A percentile compares a stretch with the other conserved stretches of the same genome.
phyloP scores from a whole-genome alignment of 1,284 basidiomycete species.

The Microbotryum lychnidis-dioicae region DNA sequence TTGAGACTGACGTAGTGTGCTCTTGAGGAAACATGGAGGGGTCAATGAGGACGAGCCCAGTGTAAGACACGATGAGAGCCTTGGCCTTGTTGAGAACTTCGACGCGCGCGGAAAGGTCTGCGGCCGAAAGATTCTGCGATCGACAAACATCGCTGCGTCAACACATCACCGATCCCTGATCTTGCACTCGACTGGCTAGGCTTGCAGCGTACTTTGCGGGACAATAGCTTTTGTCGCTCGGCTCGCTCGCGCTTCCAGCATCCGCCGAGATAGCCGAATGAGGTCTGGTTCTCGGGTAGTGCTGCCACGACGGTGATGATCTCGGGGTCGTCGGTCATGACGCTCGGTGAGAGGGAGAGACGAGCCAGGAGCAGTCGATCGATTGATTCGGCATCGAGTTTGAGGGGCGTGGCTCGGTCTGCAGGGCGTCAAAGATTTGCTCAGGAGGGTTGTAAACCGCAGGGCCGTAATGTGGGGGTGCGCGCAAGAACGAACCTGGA shows the following conservation, averaged over 20 bases:
- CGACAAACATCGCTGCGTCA: slow-evolving; percentile 14
- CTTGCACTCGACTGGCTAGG: no score
- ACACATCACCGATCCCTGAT: no score
- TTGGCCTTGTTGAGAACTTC: slow-evolving; percentile 61
- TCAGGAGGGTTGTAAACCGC: slow-evolving; percentile 32
- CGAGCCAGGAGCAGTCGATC: slow-evolving; percentile 80
- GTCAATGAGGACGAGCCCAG: slow-evolving; percentile 80
- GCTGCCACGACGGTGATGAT: slow-evolving; percentile 68
- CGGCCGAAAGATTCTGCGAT: background rate
- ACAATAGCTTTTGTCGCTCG: slow-evolving; percentile 46
- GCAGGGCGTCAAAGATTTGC: background rate
- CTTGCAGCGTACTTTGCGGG: slow-evolving; percentile 52
- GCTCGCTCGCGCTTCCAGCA: slow-evolving; percentile 78
- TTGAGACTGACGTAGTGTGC: slow-evolving; percentile 48
- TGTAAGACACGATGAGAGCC: slow-evolving; percentile 77
- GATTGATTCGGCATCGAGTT: slow-evolving; percentile 47
- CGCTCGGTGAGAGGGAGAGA: slow-evolving; percentile 70
- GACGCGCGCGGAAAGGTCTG: slow-evolving; percentile 44
- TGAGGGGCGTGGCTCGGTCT: slow-evolving; percentile 11
- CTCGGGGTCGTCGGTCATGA: slow-evolving; percentile 79
- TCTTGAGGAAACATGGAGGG: slow-evolving; percentile 89
- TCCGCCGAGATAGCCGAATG: slow-evolving; percentile 82
- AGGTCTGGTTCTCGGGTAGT: slow-evolving; percentile 67
- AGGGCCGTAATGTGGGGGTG: slow-evolving; percentile 38
- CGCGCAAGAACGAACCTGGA: slow-evolving; percentile 43